A percentile compares a stretch with the other conserved stretches of the same genome.
Evolutionary conservation across 2,329 filamentous ascomycete species (phyloP).

Genomic region (Scytalidium sp.): DNA sequence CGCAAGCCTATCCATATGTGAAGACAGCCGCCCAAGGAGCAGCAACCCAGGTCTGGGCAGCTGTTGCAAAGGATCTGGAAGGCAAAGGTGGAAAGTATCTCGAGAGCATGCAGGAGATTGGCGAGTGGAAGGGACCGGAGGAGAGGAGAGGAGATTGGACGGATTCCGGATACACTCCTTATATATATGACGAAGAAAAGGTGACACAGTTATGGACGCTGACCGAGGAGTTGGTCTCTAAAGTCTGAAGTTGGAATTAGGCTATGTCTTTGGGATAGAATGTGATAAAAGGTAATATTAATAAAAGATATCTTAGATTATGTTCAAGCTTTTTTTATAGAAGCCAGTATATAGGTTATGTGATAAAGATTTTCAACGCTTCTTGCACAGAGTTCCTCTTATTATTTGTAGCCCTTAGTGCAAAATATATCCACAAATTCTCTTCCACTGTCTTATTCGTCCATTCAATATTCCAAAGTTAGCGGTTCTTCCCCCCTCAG

Average conservation of each 20-base stretch:
- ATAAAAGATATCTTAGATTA: too few species aligned
- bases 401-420: too few species aligned
- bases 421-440: too few species aligned
- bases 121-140: conserved; percentile 9
- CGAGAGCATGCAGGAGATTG: conserved; percentile 39
- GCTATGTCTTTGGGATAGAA: too few species aligned
- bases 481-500: too few species aligned
- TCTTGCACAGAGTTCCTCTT: too few species aligned
- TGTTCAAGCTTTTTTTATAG: too few species aligned
- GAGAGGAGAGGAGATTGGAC: not conserved
- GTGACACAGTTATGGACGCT: conserved; percentile 1
- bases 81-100: conserved; percentile 45
- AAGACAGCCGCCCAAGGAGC: conserved; percentile 22
- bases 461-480: too few species aligned
- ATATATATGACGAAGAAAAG: conserved; percentile 1
- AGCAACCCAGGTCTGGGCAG: conserved; percentile 38
- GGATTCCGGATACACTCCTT: not conserved
- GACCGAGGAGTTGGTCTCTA: not conserved
- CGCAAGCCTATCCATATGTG: not conserved
- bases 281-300: too few species aligned
- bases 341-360: too few species aligned
- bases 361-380: too few species aligned
- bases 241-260: not conserved
- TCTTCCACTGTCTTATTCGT: too few species aligned
- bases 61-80: conserved; percentile 20